Conservation (phyloP, 2,329 filamentous ascomycete species). For the Phoma sp. region DNA sequence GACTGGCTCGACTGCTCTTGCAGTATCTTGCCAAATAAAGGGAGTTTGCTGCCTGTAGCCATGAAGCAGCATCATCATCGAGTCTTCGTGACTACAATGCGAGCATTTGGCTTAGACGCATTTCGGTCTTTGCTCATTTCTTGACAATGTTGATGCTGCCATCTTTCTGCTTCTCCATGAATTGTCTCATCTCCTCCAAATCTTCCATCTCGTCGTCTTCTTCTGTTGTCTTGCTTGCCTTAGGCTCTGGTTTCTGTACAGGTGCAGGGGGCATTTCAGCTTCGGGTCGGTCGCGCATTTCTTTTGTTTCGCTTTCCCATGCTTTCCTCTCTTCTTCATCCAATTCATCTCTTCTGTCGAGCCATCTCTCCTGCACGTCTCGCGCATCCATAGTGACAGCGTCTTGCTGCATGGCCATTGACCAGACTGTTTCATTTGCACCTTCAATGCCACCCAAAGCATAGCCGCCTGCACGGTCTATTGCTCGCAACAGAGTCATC, state of each 20-base stretch:
- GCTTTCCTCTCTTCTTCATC: constrained; percentile 79
- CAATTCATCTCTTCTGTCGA: constrained; percentile 86
- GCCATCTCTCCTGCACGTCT: constrained; percentile 95
- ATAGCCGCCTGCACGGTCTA: constrained; percentile 92
- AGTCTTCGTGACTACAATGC: not conserved
- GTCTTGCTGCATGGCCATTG: constrained; percentile 83
- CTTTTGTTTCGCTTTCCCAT: constrained; percentile 75
- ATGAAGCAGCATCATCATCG: not conserved
- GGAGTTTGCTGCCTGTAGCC: not conserved
- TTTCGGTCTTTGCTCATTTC: constrained; percentile 48
- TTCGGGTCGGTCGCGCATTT: constrained; percentile 31
- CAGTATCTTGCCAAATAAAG: not conserved
- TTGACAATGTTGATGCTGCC: constrained; percentile 75
- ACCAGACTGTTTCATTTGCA: constrained; percentile 96
- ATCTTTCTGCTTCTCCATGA: constrained; percentile 51
- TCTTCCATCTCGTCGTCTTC: constrained; percentile 46
- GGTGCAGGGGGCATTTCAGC: constrained; percentile 5
- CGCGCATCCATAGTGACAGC: constrained; percentile 75
- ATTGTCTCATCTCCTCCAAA: constrained; percentile 48
- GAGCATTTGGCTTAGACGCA: not conserved
- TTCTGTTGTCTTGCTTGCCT: constrained; percentile 14
- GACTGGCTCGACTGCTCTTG: not conserved
- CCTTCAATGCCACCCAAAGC: constrained; percentile 90
- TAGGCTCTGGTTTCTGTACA: constrained; percentile 1
- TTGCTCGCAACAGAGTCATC: constrained; percentile 86